These are phyloP conservation scores for Carex littledalei DNA, from an alignment of 176 grass and related monocot species.

Conservation along the genomic window DNA sequence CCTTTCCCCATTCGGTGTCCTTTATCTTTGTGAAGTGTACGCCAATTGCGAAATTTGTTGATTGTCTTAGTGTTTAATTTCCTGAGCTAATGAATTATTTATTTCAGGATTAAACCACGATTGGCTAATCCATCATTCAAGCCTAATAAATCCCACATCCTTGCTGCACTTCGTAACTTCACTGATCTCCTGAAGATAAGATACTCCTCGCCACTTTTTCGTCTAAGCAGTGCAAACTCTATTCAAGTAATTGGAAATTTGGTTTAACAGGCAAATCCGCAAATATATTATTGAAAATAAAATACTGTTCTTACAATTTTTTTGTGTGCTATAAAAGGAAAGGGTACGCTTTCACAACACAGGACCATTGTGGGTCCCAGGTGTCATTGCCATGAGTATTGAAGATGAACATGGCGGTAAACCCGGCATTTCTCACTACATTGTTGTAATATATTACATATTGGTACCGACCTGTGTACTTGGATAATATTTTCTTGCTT, in stretches of 20 bases:
- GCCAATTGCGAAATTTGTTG: neutral
- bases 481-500: too few species aligned
- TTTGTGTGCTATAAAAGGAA: slow-evolving; percentile 44
- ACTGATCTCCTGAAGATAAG: slow-evolving; percentile 61
- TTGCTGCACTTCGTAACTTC: slow-evolving; percentile 52
- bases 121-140: slow-evolving; percentile 68
- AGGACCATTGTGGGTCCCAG: slow-evolving; percentile 50
- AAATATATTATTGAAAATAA: slow-evolving; percentile 15
- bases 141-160: slow-evolving; percentile 62
- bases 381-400: slow-evolving; percentile 74
- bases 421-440: neutral
- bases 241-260: slow-evolving; percentile 44
- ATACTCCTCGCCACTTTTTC: slow-evolving; percentile 86
- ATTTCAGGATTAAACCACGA: slow-evolving; percentile 68
- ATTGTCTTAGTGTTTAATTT: neutral
- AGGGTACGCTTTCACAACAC: slow-evolving; percentile 82
- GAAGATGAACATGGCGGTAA: slow-evolving; percentile 52
- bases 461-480: too few species aligned
- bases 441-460: too few species aligned
- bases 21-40: neutral
- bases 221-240: slow-evolving; percentile 39
- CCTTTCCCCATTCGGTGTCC: neutral
- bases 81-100: slow-evolving; percentile 12
- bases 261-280: neutral
- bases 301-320: slow-evolving; percentile 1